These are phyloP conservation scores for Cylindrodendrum hubeiense DNA, from an alignment of 2,329 filamentous ascomycete species.

Conservation along the genomic window DNA sequence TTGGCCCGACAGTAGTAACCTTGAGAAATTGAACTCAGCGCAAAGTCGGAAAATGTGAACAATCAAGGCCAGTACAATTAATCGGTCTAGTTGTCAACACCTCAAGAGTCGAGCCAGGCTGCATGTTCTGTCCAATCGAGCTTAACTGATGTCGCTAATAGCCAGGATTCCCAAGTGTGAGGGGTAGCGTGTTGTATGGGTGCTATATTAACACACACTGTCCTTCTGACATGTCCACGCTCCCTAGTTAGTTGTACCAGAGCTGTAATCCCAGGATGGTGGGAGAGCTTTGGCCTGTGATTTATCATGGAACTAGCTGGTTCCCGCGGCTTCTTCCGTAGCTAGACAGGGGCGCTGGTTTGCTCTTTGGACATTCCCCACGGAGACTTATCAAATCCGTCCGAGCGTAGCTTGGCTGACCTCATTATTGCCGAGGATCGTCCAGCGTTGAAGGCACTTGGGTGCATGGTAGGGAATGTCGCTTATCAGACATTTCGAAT, in stretches of 20 bases:
- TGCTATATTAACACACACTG: neutral
- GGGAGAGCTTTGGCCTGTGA: constrained; percentile 7
- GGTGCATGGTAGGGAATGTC: neutral
- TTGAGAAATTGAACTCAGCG: neutral
- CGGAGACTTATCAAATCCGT: neutral
- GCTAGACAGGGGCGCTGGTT: neutral
- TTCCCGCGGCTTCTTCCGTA: neutral
- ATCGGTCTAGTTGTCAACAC: too few relatives aligned
- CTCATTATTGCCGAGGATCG: neutral
- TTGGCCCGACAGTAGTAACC: neutral
- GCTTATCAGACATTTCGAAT: neutral
- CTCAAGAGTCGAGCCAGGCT: neutral
- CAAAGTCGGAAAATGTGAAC: neutral
- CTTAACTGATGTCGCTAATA: neutral
- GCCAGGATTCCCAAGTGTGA: neutral
- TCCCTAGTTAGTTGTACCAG: neutral
- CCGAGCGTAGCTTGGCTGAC: neutral
- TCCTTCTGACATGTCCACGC: neutral
- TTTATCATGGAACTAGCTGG: neutral
- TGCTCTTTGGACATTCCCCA: neutral
- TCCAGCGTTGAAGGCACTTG: neutral
- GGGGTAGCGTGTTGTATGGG: neutral
- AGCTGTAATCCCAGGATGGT: constrained; percentile 8
- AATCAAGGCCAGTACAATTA: too few relatives aligned
- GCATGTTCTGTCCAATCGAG: neutral